Evolutionary conservation across 345 rosid genomes (phyloP).

Genomic region (Mangifera indica): DNA sequence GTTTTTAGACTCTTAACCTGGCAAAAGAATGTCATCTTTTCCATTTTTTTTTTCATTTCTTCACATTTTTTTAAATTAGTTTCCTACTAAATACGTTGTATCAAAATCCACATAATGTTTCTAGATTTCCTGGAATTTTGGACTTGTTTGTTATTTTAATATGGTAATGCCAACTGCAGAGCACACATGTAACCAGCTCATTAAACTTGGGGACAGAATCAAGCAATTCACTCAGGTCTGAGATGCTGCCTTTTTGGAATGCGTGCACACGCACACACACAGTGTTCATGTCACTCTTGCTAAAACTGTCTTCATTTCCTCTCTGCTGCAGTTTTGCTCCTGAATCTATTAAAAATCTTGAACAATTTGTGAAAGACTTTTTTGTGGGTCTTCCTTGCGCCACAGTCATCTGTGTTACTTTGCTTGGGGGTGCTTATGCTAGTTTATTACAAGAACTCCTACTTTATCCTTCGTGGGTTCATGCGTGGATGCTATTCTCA

Average conservation of each 20-base stretch:
- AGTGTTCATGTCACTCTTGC: conserved; percentile 13
- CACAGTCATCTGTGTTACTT: conserved; percentile 65
- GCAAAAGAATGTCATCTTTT: background rate
- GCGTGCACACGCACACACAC: too few relatives aligned
- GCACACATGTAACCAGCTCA: conserved; percentile 33
- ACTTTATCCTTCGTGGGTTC: conserved; percentile 44
- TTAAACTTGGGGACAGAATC: conserved; percentile 31
- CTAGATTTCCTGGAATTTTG: background rate
- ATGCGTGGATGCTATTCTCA: conserved; percentile 75
- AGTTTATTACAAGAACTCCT: conserved; percentile 59
- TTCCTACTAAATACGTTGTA: background rate
- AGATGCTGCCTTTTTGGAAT: conserved; percentile 19
- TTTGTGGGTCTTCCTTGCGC: conserved; percentile 62
- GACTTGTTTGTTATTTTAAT: too few relatives aligned
- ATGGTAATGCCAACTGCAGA: conserved; percentile 41
- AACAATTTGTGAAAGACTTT: conserved; percentile 55
- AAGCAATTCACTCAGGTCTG: conserved; percentile 50
- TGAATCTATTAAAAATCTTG: conserved; percentile 61
- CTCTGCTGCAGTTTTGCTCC: conserved; percentile 73
- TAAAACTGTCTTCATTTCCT: conserved; percentile 18
- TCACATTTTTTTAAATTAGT: background rate
- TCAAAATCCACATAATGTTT: background rate
- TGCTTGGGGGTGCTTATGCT: conserved; percentile 57
- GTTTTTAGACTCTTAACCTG: background rate
- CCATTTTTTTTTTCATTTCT: background rate